Evolutionary conservation across 1,284 basidiomycete genomes (phyloP).

Genomic region (Puccinia brachypodii): DNA sequence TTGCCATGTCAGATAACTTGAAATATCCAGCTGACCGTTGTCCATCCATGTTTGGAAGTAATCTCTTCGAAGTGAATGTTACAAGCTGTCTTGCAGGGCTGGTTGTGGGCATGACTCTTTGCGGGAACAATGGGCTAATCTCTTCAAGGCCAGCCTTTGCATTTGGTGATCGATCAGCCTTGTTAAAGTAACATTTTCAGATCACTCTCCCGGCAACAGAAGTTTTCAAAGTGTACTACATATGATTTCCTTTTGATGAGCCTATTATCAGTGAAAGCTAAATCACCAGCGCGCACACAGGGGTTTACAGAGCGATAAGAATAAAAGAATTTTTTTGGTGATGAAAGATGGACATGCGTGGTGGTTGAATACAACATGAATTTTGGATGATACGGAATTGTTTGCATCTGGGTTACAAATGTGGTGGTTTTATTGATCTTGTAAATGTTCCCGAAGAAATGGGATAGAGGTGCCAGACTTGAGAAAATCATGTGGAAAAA

Average conservation of each 20-base stretch:
- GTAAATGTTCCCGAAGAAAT: neutral
- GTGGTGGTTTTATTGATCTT: neutral
- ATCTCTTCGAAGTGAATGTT: too few relatives aligned
- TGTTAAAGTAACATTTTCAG: too few relatives aligned
- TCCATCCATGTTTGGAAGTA: too few relatives aligned
- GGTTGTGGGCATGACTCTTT: too few relatives aligned
- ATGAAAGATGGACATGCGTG: neutral
- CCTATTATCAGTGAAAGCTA: neutral
- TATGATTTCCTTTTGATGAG: neutral
- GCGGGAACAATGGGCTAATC: too few relatives aligned
- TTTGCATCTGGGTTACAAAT: neutral
- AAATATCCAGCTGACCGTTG: too few relatives aligned
- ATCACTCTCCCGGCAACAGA: neutral
- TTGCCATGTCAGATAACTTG: too few relatives aligned
- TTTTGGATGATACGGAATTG: neutral
- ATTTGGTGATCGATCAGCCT: too few relatives aligned
- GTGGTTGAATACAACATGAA: neutral
- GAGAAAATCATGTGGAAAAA: neutral
- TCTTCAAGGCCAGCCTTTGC: too few relatives aligned
- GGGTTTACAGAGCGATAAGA: neutral
- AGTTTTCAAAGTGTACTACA: neutral
- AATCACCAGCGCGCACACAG: neutral
- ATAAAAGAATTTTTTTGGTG: neutral
- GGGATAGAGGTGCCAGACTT: neutral
- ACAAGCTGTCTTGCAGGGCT: too few relatives aligned